phyloP scores from a whole-genome alignment of 1,284 basidiomycete genomes.

The Boletus mariae region DNA sequence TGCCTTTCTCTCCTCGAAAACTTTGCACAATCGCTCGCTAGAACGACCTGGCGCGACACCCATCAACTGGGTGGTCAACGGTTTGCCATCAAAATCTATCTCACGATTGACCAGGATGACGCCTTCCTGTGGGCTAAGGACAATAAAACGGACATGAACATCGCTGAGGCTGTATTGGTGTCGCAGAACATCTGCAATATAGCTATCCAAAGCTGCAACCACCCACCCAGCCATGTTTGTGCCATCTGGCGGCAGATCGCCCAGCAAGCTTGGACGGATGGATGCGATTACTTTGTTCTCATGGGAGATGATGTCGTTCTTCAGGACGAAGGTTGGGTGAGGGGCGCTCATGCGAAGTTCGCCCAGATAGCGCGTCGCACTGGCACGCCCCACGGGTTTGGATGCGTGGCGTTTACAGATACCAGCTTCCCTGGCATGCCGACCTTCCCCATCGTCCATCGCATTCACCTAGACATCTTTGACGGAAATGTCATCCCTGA shows the following conservation, averaged over 20 bases:
- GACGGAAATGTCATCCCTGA: slow-evolving; percentile 48
- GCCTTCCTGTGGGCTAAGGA: slow-evolving; percentile 33
- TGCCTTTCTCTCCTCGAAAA: slow-evolving; percentile 41
- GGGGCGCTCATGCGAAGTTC: slow-evolving; percentile 40
- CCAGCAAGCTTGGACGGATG: slow-evolving; percentile 43
- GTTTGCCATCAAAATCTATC: slow-evolving; percentile 44
- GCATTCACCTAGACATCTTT: slow-evolving; percentile 55
- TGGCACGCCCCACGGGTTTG: slow-evolving; percentile 44
- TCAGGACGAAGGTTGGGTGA: slow-evolving; percentile 52
- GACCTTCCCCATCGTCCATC: slow-evolving; percentile 55
- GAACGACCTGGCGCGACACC: slow-evolving; percentile 47
- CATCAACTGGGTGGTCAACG: slow-evolving; percentile 30
- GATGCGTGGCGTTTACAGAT: slow-evolving; percentile 57
- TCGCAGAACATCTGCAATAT: slow-evolving; percentile 38
- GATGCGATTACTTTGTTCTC: slow-evolving; percentile 51
- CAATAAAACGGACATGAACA: slow-evolving; percentile 23
- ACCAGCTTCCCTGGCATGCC: slow-evolving; percentile 57
- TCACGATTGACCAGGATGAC: slow-evolving; percentile 53
- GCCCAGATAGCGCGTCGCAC: slow-evolving; percentile 29
- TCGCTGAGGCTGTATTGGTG: slow-evolving; percentile 37
- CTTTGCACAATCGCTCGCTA: slow-evolving; percentile 43
- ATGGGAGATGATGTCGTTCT: slow-evolving; percentile 55
- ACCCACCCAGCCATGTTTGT: slow-evolving; percentile 48
- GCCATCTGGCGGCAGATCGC: slow-evolving; percentile 53
- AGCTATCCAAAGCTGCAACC: slow-evolving; percentile 34